These are phyloP conservation scores for Ceratobasidium sp. DNA, from an alignment of 1,284 basidiomycete species.

Conservation along the genomic window DNA sequence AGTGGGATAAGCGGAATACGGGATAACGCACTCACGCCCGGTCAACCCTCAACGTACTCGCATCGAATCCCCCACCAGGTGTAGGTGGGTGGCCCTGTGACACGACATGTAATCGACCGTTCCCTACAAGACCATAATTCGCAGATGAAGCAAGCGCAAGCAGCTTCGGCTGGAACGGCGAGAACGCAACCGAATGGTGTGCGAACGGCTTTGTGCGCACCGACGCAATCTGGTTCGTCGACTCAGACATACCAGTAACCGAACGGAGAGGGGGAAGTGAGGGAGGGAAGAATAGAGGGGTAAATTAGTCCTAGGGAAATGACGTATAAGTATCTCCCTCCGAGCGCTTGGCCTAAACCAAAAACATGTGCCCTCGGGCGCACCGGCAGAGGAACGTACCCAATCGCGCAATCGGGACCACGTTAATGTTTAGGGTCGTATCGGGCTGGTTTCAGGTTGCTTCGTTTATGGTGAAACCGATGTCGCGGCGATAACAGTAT, in stretches of 20 bases:
- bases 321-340: conserved; percentile 37
- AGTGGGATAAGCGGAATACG: background rate
- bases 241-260: conserved; percentile 44
- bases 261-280: background rate
- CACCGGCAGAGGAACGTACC: conserved; percentile 8
- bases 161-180: conserved; percentile 87
- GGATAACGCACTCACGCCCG: conserved; percentile 11
- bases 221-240: conserved; percentile 40
- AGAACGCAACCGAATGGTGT: conserved; percentile 91
- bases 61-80: conserved; percentile 28
- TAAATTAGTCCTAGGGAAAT: background rate
- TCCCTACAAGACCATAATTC: conserved; percentile 96
- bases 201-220: conserved; percentile 86
- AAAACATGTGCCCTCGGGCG: conserved; percentile 22
- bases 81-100: conserved; percentile 28
- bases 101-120: conserved; percentile 84
- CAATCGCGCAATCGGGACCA: conserved; percentile 5
- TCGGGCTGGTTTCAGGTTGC: conserved; percentile 31
- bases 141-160: conserved; percentile 91
- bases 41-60: conserved; percentile 32
- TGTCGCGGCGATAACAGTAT: background rate
- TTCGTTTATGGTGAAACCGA: conserved; percentile 2
- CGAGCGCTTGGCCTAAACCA: background rate
- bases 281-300: background rate
- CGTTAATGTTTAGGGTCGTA: conserved; percentile 28